phyloP scores from a whole-genome alignment of 768 basidiomycete species.

The Tulasnella sp. region DNA sequence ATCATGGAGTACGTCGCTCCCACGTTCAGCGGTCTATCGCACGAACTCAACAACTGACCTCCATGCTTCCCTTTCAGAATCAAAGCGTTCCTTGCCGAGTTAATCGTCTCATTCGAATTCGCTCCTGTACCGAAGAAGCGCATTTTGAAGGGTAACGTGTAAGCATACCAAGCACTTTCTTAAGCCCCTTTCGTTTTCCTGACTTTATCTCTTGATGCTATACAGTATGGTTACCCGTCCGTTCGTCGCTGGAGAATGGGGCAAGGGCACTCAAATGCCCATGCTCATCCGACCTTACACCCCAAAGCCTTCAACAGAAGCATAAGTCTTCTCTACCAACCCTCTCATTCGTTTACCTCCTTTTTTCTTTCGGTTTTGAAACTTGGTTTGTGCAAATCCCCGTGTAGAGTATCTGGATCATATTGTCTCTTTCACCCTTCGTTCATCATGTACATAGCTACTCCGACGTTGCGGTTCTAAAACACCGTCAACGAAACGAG shows the following conservation, averaged over 20 bases:
- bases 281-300: slow-evolving; percentile 48
- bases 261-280: slow-evolving; percentile 57
- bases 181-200: background rate
- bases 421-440: background rate
- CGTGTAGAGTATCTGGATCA: background rate
- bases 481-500: background rate
- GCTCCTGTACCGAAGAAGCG: slow-evolving; percentile 41
- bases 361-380: background rate
- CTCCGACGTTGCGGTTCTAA: background rate
- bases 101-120: slow-evolving; percentile 62
- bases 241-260: slow-evolving; percentile 46
- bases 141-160: slow-evolving; percentile 57
- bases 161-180: slow-evolving; percentile 27
- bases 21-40: background rate
- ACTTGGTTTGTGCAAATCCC: background rate
- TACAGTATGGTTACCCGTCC: slow-evolving; percentile 57
- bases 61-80: slow-evolving; percentile 27
- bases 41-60: background rate
- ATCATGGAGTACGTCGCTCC: slow-evolving; percentile 47
- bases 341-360: background rate
- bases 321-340: background rate
- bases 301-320: slow-evolving; percentile 38
- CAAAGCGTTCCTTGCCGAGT: slow-evolving; percentile 63
- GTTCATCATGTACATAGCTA: background rate
- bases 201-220: background rate